Evolutionary conservation across 2,329 filamentous ascomycete species (phyloP).

Genomic region (Tympanopsis confertula): DNA sequence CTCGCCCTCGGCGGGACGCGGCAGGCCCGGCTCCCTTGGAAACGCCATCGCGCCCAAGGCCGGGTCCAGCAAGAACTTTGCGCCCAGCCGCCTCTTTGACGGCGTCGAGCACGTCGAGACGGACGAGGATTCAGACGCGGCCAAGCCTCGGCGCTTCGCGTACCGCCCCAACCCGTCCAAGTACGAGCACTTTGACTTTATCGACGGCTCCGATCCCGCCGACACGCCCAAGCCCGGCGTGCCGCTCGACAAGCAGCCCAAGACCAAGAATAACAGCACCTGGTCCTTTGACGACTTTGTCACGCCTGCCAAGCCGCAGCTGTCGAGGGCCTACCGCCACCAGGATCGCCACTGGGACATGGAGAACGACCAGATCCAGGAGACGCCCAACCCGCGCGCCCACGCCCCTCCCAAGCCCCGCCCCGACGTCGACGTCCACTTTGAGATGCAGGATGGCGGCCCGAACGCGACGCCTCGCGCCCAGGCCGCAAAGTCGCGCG

Average conservation of each 20-base stretch:
- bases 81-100: constrained; percentile 53
- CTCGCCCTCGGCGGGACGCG: constrained; percentile 4
- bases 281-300: constrained; percentile 85
- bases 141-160: constrained; percentile 26
- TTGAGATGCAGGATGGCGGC: constrained; percentile 70
- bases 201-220: constrained; percentile 45
- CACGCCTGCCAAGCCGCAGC: constrained; percentile 64
- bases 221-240: constrained; percentile 30
- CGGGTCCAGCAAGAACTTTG: constrained; percentile 49
- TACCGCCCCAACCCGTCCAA: constrained; percentile 64
- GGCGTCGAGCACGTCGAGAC: constrained; percentile 30
- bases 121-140: constrained; percentile 24
- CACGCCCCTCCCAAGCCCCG: constrained; percentile 56
- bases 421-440: constrained; percentile 71
- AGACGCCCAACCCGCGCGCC: constrained; percentile 43
- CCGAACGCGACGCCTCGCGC: constrained; percentile 19
- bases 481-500: constrained; percentile 15
- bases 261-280: constrained; percentile 57
- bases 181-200: constrained; percentile 78
- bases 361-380: constrained; percentile 47
- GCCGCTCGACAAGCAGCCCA: constrained; percentile 27
- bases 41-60: constrained; percentile 35
- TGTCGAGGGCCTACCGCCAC: constrained; percentile 44
- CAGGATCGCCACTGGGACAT: constrained; percentile 74
- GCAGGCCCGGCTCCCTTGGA: constrained; percentile 20